Conservation (phyloP, 176 grass and related monocot species). For the Otatea glauca region DNA sequence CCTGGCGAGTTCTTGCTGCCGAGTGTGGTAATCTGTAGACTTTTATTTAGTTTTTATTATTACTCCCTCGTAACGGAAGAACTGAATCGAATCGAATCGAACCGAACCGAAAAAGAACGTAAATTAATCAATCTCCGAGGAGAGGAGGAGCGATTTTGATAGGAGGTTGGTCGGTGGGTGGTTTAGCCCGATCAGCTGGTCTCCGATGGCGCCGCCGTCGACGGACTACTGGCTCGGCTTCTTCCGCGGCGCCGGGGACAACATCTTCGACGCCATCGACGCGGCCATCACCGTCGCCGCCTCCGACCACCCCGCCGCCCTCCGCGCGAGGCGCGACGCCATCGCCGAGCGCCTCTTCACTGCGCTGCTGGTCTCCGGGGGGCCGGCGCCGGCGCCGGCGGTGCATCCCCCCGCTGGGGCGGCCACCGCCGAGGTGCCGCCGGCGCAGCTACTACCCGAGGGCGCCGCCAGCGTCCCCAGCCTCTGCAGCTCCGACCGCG, state of each 20-base stretch:
- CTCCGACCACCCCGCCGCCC: slow-evolving; percentile 56
- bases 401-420: background rate
- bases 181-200: background rate
- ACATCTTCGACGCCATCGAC: slow-evolving; percentile 69
- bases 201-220: slow-evolving; percentile 52
- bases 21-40: slow-evolving; percentile 3
- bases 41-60: background rate
- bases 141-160: background rate
- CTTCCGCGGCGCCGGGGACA: slow-evolving; percentile 58
- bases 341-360: slow-evolving; percentile 68
- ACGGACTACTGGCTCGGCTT: slow-evolving; percentile 69
- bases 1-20: slow-evolving; percentile 40
- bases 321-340: slow-evolving; percentile 61
- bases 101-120: slow-evolving; percentile 41
- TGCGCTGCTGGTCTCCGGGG: slow-evolving; percentile 39
- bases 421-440: slow-evolving; percentile 23
- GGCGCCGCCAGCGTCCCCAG: slow-evolving; percentile 67
- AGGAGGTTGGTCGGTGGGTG: background rate
- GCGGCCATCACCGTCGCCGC: slow-evolving; percentile 65
- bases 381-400: background rate
- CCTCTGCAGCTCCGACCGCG: slow-evolving; percentile 72
- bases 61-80: slow-evolving; percentile 22
- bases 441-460: slow-evolving; percentile 48
- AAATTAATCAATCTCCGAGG: slow-evolving; percentile 42
- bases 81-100: slow-evolving; percentile 45